Evolutionary conservation across 208 protist species (phyloP).

Genomic region (Phytomonas sp.): DNA sequence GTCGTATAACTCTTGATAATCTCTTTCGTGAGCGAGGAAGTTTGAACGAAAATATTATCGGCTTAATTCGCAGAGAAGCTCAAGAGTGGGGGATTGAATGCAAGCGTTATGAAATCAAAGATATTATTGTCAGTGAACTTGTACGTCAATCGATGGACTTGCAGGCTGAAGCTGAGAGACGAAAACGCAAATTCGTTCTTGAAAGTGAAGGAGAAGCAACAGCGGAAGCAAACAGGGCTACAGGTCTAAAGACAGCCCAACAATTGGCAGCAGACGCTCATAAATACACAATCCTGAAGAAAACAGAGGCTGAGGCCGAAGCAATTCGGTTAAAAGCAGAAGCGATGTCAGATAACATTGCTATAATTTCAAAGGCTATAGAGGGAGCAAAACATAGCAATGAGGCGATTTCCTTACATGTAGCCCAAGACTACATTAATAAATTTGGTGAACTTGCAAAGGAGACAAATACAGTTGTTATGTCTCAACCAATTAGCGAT

Average conservation of each 20-base stretch:
- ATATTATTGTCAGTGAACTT: slow-evolving; percentile 90
- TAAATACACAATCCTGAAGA: slow-evolving; percentile 53
- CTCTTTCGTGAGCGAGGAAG: slow-evolving; percentile 90
- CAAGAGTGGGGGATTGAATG: slow-evolving; percentile 94
- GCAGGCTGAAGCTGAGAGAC: slow-evolving; percentile 93
- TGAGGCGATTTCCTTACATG: slow-evolving; percentile 74
- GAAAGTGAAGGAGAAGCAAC: slow-evolving; percentile 90
- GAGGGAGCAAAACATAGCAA: slow-evolving; percentile 28
- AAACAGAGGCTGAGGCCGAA: slow-evolving; percentile 52
- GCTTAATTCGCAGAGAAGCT: slow-evolving; percentile 84
- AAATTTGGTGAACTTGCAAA: slow-evolving; percentile 89
- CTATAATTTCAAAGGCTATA: slow-evolving; percentile 38
- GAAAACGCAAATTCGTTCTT: slow-evolving; percentile 92
- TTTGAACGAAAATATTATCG: slow-evolving; percentile 91
- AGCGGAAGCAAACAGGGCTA: slow-evolving; percentile 85
- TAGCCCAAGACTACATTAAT: slow-evolving; percentile 91
- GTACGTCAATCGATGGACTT: slow-evolving; percentile 95
- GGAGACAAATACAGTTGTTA: slow-evolving; percentile 90
- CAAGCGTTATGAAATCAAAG: slow-evolving; percentile 94
- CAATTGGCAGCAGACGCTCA: slow-evolving; percentile 85
- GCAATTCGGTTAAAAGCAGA: slow-evolving; percentile 49
- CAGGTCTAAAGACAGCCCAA: slow-evolving; percentile 79
- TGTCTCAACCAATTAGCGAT: slow-evolving; percentile 89
- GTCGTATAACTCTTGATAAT: slow-evolving; percentile 90
- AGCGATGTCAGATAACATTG: slow-evolving; percentile 63